These are phyloP conservation scores for Ochetophila trinervis DNA, from an alignment of 306 rosid genomes.

Conservation along the genomic window DNA sequence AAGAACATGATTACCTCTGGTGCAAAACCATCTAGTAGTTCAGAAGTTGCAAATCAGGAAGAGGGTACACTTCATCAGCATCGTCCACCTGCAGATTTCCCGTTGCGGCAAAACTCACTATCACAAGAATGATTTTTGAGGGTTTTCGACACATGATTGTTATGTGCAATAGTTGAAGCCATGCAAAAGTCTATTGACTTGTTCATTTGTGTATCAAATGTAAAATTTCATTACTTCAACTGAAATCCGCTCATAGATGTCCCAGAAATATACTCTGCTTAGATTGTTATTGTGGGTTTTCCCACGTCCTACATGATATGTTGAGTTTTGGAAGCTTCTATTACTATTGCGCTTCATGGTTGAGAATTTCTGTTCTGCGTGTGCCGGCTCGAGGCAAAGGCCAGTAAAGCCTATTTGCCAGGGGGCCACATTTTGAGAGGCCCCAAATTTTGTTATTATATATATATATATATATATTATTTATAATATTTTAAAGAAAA, in stretches of 20 bases:
- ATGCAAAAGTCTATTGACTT: conserved; percentile 30
- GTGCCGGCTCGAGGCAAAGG: neutral
- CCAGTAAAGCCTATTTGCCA: too few relatives aligned
- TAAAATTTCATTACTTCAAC: conserved; percentile 48
- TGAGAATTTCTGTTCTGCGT: neutral
- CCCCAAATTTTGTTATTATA: too few relatives aligned
- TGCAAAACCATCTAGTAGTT: conserved; percentile 82
- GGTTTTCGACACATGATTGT: conserved; percentile 25
- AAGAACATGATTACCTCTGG: conserved; percentile 71
- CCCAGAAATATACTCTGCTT: conserved; percentile 28
- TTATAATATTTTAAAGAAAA: too few relatives aligned
- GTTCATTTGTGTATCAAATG: conserved; percentile 53
- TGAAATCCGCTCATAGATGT: conserved; percentile 30
- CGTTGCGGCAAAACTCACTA: conserved; percentile 33
- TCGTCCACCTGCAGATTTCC: conserved; percentile 33
- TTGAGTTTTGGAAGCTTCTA: too few relatives aligned
- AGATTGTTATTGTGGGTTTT: conserved; percentile 1
- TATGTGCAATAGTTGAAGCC: conserved; percentile 36
- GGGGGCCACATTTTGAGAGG: too few relatives aligned
- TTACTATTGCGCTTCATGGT: neutral
- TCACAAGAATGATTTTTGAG: conserved; percentile 41
- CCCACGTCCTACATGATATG: neutral
- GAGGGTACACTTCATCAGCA: conserved; percentile 32
- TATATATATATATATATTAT: too few relatives aligned
- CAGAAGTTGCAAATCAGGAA: conserved; percentile 57